Percentiles rank a stretch among this genome's conserved stretches.
These are phyloP conservation scores for Taiwanofungus camphoratus DNA, from an alignment of 1,284 basidiomycete genomes.

Conservation along the genomic window DNA sequence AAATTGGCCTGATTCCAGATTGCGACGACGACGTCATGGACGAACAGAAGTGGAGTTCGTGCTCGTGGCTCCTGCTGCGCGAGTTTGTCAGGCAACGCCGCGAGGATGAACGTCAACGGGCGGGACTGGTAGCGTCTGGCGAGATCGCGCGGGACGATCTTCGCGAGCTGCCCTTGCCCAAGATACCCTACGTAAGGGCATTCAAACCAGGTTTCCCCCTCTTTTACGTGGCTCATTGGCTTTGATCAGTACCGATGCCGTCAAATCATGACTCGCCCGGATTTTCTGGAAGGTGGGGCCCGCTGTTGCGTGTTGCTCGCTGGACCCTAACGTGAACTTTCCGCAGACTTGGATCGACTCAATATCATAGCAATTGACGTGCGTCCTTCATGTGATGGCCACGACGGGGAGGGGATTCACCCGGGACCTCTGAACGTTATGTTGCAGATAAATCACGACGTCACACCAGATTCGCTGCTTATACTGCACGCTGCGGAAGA, in stretches of 20 bases:
- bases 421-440: no score
- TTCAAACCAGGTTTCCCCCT: constrained; percentile 4
- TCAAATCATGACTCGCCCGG: constrained; percentile 78
- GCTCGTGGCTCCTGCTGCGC: constrained; percentile 68
- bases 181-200: constrained; percentile 52
- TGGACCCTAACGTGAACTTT: background rate
- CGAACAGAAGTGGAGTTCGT: constrained; percentile 81
- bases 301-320: constrained; percentile 5
- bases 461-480: constrained; percentile 74
- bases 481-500: constrained; percentile 65
- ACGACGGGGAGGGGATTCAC: no score
- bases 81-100: constrained; percentile 60
- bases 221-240: constrained; percentile 11
- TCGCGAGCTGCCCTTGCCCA: constrained; percentile 47
- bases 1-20: constrained; percentile 67
- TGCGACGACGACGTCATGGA: constrained; percentile 87
- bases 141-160: constrained; percentile 30
- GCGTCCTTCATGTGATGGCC: constrained; percentile 27
- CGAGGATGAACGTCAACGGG: constrained; percentile 41
- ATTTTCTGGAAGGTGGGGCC: constrained; percentile 72
- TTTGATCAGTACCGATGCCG: constrained; percentile 49
- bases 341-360: constrained; percentile 50
- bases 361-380: constrained; percentile 81
- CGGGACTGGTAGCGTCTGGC: constrained; percentile 35
- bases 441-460: constrained; percentile 62